A percentile compares a stretch with the other conserved stretches of the same genome.
Evolutionary conservation across 345 rosid species (phyloP).

Genomic region (Gossypioides kirkii): DNA sequence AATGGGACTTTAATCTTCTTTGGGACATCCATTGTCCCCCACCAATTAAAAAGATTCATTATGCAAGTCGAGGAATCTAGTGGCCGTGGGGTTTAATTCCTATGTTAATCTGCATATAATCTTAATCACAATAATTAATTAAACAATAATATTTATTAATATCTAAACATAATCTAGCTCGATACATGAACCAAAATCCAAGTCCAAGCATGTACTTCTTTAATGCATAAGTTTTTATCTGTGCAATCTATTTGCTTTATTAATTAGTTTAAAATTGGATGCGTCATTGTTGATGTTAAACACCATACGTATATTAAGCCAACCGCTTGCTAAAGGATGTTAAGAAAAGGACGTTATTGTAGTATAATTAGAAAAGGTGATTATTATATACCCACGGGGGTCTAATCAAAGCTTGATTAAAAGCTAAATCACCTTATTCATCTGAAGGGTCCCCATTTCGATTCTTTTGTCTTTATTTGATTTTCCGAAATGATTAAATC

Average conservation of each 20-base stretch:
- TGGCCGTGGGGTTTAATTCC: not conserved
- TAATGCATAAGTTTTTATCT: too few species aligned
- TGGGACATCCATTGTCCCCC: slow-evolving; percentile 18
- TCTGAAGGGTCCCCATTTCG: not conserved
- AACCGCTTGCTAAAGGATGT: not conserved
- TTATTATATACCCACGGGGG: not conserved
- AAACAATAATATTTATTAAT: too few species aligned
- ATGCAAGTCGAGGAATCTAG: not conserved
- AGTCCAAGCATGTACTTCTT: too few species aligned
- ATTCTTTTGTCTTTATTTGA: not conserved
- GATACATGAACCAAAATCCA: too few species aligned
- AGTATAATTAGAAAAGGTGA: not conserved
- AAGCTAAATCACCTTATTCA: not conserved
- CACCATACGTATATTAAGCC: not conserved
- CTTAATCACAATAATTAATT: too few species aligned
- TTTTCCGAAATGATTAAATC: not conserved
- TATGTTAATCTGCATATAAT: not conserved
- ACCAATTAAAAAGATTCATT: not conserved
- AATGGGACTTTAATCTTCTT: not conserved
- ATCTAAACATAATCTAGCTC: too few species aligned
- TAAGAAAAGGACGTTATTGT: not conserved
- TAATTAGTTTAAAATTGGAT: not conserved
- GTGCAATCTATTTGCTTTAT: too few species aligned
- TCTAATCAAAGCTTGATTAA: slow-evolving; percentile 7
- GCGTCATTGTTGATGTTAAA: slow-evolving; percentile 9